A percentile compares a stretch with the other conserved stretches of the same genome.
Evolutionary conservation across 148 eudicot genomes (phyloP).

Genomic region (Talinum fruticosum): DNA sequence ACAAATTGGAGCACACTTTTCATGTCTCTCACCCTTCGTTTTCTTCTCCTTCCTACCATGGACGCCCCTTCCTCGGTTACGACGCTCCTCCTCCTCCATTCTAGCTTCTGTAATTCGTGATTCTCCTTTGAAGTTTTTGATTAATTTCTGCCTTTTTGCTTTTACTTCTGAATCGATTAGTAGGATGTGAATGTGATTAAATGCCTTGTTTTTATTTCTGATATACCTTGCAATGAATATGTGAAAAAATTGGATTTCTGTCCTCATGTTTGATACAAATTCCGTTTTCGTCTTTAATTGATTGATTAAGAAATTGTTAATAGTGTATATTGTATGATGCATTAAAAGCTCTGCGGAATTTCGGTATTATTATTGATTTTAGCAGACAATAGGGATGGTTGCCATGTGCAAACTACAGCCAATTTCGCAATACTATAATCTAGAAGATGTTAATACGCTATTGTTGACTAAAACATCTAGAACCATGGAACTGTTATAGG

Average conservation of each 20-base stretch:
- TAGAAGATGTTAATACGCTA: no score
- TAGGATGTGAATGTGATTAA: constrained; percentile 1
- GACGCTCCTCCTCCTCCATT: constrained; percentile 31
- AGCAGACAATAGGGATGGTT: background rate
- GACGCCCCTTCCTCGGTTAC: constrained; percentile 36
- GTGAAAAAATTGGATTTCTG: background rate
- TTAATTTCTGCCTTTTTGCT: background rate
- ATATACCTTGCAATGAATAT: no score
- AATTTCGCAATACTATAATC: no score
- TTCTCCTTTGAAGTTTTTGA: background rate
- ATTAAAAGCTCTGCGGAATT: background rate
- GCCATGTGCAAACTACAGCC: background rate
- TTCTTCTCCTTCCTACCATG: constrained; percentile 1
- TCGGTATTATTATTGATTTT: background rate
- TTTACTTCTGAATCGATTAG: background rate
- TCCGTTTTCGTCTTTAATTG: no score
- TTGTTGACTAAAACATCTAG: no score
- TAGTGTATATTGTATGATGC: no score
- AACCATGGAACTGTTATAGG: no score
- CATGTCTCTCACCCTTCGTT: background rate
- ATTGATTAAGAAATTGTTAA: no score
- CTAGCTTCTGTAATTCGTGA: constrained; percentile 9
- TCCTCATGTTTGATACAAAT: no score
- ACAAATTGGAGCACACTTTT: constrained; percentile 34
- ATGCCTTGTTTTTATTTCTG: no score